phyloP scores from a whole-genome alignment of 2,329 filamentous ascomycete species.

The Sporothrix euskadiensis region DNA sequence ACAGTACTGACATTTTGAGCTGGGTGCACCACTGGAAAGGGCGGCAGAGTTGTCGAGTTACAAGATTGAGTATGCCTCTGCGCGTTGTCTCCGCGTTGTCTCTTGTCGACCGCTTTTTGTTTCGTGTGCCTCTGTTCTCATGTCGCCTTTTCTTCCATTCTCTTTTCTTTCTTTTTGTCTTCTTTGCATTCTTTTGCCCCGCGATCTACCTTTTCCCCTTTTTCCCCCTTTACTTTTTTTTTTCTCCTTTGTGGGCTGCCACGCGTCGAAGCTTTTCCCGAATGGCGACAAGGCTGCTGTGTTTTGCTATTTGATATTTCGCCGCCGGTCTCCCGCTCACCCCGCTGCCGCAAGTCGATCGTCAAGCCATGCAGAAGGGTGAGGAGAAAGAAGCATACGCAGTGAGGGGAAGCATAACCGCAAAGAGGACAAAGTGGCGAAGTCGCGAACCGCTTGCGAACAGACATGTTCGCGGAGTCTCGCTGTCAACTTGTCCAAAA shows the following conservation, averaged over 20 bases:
- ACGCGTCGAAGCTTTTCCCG: neutral
- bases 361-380: neutral
- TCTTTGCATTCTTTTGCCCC: neutral
- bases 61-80: neutral
- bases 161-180: neutral
- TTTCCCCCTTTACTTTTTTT: neutral
- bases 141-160: neutral
- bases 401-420: neutral
- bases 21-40: neutral
- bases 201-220: neutral
- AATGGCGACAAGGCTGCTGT: neutral
- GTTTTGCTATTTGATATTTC: neutral
- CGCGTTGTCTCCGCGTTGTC: neutral
- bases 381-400: neutral
- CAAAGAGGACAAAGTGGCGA: constrained; percentile 3
- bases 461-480: neutral
- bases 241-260: neutral
- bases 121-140: neutral
- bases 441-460: neutral
- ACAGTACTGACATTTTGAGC: neutral
- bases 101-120: neutral
- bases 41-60: neutral
- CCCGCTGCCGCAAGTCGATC: neutral
- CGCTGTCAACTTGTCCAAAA: neutral
- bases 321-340: neutral